Base-by-base conservation (phyloP, 2,329 filamentous ascomycete genomes). In the Colletotrichum sidae region DNA sequence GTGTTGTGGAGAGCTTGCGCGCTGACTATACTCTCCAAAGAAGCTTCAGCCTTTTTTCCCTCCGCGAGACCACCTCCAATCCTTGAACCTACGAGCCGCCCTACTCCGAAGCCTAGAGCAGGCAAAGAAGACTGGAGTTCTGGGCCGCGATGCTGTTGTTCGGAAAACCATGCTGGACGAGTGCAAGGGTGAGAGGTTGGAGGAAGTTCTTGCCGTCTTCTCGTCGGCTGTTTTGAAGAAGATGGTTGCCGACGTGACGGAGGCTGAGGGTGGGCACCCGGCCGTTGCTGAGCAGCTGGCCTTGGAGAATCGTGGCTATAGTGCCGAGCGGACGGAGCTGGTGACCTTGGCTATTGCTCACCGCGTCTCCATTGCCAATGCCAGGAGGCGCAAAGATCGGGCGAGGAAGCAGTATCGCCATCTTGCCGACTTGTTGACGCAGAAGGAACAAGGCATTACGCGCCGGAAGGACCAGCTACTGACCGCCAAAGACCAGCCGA, bases 141-240 rank as follows among this genome's bases (percentile, higher is more conserved):
- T 98, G 8, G 92, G 93, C 3, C 86, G 92, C 54, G 94, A 97
- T 73, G 86, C 87, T 0, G 86, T 96, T 1, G 80, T 98, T 38
- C 88, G 96, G 55, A 97, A 97, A 81, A 97, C 93, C 0, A 97
- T 97, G 92, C 83, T 99, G 55, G 96, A 99, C 74, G 95, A 99
- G 72, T 99, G 96, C 79, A 94, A 92, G 70, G 95, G 95, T 6
- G 94, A 97, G 59, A 90, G 93, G 68, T 87, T 98, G 59, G 94
- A 94, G 74, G 96, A 99, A 74, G 81, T 97, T 1, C 83, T 98
- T 35, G 88, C 93, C 3, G 84, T 88, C 0, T 96, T 99, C 72
- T 97, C 95, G 1, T 92, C 92, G 12, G 87, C 89, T 0, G 94
- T 97, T 1, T 77, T 98, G 67, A 92, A 92, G 73, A 93, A 90